A percentile compares a stretch with the other conserved stretches of the same genome.
phyloP scores from a whole-genome alignment of 768 basidiomycete species.

The Podaxis pistillaris region DNA sequence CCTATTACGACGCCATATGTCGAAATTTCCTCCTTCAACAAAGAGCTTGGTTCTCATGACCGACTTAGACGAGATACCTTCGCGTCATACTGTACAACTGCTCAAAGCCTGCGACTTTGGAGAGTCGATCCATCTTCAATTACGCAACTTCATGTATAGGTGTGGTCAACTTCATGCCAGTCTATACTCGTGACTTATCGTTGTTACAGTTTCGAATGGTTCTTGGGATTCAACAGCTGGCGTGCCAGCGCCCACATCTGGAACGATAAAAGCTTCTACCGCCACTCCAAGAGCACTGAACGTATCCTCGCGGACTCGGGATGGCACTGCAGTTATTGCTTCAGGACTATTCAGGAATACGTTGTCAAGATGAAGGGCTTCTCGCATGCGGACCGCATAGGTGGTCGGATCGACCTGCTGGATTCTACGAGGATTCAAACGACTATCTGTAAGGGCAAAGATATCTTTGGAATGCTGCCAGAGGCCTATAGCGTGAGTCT shows the following conservation, averaged over 20 bases:
- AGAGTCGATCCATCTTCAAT: constrained; percentile 53
- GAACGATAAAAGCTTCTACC: constrained; percentile 41
- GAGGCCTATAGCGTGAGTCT: constrained; percentile 54
- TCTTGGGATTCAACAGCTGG: constrained; percentile 52
- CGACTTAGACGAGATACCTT: constrained; percentile 63
- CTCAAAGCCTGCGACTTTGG: constrained; percentile 54
- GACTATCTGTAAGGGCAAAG: constrained; percentile 57
- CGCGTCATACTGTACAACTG: constrained; percentile 47
- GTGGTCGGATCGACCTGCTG: constrained; percentile 43
- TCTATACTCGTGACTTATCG: neutral
- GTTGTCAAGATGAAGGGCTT: constrained; percentile 58
- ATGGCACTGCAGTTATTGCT: constrained; percentile 72
- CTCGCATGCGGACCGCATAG: constrained; percentile 62
- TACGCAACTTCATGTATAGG: constrained; percentile 62
- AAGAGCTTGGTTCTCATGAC: constrained; percentile 55
- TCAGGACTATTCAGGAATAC: constrained; percentile 57
- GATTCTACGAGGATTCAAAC: constrained; percentile 52
- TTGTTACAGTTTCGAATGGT: constrained; percentile 51
- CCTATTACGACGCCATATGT: constrained; percentile 40
- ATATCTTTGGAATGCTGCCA: constrained; percentile 66
- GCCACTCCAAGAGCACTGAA: constrained; percentile 47
- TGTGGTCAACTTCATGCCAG: constrained; percentile 17
- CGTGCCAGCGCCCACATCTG: constrained; percentile 52
- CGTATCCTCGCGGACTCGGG: constrained; percentile 58
- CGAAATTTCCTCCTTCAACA: constrained; percentile 26